Evolutionary conservation across 805 yeast genomes (phyloP), one percentile per base, ranked within the genome.

Genomic region (Kluyveromyces nonfermentans): DNA sequence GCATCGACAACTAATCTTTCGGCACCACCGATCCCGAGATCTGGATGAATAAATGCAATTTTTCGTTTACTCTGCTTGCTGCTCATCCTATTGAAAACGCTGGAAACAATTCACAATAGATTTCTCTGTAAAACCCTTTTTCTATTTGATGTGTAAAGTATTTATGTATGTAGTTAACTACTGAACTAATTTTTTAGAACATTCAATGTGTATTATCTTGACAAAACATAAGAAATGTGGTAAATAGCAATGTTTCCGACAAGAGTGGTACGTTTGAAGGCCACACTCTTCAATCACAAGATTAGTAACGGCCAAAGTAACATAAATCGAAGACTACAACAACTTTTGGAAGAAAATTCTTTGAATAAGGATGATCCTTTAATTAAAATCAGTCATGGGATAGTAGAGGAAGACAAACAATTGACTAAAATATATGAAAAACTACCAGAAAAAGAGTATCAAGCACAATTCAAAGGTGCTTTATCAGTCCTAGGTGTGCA

Each of bases 11-110:
- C 88, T n/a, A 94, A 72, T 46, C 99, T 72, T 60, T 93, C 99
- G 1, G 99, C 99, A 4, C 99, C 99, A 51, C 88, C 98, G 45
- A 90, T 90, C 0, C 98, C 98, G 43, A 93, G 67, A 65, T 93
- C 98, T 0, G 98, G 98, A 59, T 93, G 98, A 4, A 93, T 65
- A 54, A 93, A 85, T 1, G 96, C 96, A 31, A 90, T 73, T 47
- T 71, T 78, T 72, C 75, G 55, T 17, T 39, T 38, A 17, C 7
- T 25, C 12, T 25, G 30, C 30, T 25, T 10, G 3, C 30, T 25
- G 4, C 14, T 25, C 4, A 14, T n/a, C n/a, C 30, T 14, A 25
- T 25, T 25, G 30, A 25, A n/a, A n/a, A n/a, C n/a, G n/a, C n/a
- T n/a, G n/a, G n/a, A n/a, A n/a, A 6, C 4, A 10, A 14, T 25